Evolutionary conservation across 2,329 filamentous ascomycete species (phyloP).

Genomic region (Fusarium phyllophilum): DNA sequence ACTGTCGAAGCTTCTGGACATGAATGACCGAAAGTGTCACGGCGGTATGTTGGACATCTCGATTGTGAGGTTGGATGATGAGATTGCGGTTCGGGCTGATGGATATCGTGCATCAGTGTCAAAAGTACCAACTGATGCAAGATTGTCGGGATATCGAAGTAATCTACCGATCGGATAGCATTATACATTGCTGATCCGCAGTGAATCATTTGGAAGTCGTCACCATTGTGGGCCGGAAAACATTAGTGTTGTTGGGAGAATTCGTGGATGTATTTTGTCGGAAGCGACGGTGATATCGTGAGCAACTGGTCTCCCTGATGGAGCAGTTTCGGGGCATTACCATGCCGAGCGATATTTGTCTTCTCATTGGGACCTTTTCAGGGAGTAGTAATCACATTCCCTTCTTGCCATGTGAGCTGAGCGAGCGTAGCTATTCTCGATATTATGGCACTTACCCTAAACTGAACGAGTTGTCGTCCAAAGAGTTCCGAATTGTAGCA

Average conservation of each 20-base stretch:
- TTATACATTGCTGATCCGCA: background rate
- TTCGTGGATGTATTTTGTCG: background rate
- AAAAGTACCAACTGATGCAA: rapidly evolving
- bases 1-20: background rate
- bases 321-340: rapidly evolving
- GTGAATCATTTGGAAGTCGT: rapidly evolving
- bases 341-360: background rate
- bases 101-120: rapidly evolving
- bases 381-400: rapidly evolving
- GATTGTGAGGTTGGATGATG: background rate
- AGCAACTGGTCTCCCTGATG: rapidly evolving
- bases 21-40: too few relatives aligned
- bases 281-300: rapidly evolving
- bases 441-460: background rate
- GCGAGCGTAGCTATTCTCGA: rapidly evolving
- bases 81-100: background rate
- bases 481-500: rapidly evolving
- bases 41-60: too few relatives aligned
- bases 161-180: background rate
- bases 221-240: rapidly evolving
- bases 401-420: background rate
- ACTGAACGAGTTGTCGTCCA: background rate
- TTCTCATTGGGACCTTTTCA: rapidly evolving
- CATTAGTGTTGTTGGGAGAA: background rate
- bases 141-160: background rate